Evolutionary conservation across 805 yeast species (phyloP).

Genomic region (Blastobotrys chiropterorum): DNA sequence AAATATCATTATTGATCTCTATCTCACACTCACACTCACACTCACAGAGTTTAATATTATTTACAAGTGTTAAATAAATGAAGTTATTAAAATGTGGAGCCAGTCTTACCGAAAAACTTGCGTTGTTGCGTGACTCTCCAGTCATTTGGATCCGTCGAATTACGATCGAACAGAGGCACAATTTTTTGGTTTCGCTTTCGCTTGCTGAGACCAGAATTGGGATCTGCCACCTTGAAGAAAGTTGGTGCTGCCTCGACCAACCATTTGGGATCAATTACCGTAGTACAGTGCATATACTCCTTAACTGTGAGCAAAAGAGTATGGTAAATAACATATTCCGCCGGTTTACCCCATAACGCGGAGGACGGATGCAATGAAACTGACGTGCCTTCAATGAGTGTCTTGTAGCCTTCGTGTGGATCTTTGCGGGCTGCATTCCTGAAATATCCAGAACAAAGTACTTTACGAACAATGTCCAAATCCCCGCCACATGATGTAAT

Average conservation of each 20-base stretch:
- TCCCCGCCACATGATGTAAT: constrained; percentile 30
- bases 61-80: not conserved
- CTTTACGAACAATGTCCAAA: constrained; percentile 39
- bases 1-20: not conserved
- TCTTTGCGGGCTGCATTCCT: constrained; percentile 59
- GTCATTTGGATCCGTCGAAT: constrained; percentile 53
- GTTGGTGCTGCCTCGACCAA: constrained; percentile 67
- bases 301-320: constrained; percentile 78
- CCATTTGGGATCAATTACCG: constrained; percentile 67
- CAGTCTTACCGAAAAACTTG: constrained; percentile 9
- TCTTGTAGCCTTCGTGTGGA: constrained; percentile 48
- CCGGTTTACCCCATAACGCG: constrained; percentile 66
- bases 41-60: not conserved
- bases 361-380: constrained; percentile 86
- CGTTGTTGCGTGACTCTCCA: constrained; percentile 64
- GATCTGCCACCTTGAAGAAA: constrained; percentile 61
- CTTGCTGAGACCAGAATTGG: constrained; percentile 41
- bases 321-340: constrained; percentile 68
- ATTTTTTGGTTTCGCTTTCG: constrained; percentile 57
- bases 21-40: not conserved
- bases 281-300: constrained; percentile 80
- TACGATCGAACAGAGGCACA: constrained; percentile 62
- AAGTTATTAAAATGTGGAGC: not conserved
- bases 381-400: constrained; percentile 33
- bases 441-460: constrained; percentile 64